Percentiles rank a stretch among this genome's conserved stretches.
Evolutionary conservation across 192 early-diverging fungal species (phyloP).

Genomic region (Martensiomyces pterosporus): DNA sequence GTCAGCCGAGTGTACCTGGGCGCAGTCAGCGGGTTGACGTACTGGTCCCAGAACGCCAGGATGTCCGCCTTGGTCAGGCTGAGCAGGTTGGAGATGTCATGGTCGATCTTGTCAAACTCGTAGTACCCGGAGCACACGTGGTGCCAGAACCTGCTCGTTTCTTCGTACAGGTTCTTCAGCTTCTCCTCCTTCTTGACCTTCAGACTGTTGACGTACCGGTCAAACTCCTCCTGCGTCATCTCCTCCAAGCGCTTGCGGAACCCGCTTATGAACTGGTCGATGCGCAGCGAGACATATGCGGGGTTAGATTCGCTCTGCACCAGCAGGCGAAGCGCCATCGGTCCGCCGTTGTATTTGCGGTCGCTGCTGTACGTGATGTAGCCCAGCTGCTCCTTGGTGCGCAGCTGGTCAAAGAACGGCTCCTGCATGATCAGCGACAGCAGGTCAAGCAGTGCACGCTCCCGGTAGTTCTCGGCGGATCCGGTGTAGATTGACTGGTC

Average conservation of each 20-base stretch:
- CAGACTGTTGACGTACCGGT: slow-evolving; percentile 62
- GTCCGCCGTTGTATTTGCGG: slow-evolving; percentile 66
- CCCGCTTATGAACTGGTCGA: slow-evolving; percentile 70
- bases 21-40: slow-evolving; percentile 25
- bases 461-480: slow-evolving; percentile 55
- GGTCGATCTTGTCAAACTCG: slow-evolving; percentile 68
- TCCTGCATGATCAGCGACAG: slow-evolving; percentile 81
- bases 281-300: slow-evolving; percentile 71
- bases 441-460: slow-evolving; percentile 67
- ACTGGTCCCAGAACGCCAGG: slow-evolving; percentile 38
- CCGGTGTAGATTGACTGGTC: slow-evolving; percentile 84
- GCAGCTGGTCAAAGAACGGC: slow-evolving; percentile 88
- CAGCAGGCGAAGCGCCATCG: slow-evolving; percentile 73
- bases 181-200: slow-evolving; percentile 64
- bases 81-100: slow-evolving; percentile 16
- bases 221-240: slow-evolving; percentile 64
- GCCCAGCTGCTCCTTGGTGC: slow-evolving; percentile 87
- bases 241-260: slow-evolving; percentile 54
- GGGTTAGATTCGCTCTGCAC: slow-evolving; percentile 87
- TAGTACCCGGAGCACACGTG: slow-evolving; percentile 68
- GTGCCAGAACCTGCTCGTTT: slow-evolving; percentile 61
- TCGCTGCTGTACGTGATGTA: slow-evolving; percentile 59
- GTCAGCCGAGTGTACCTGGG: slow-evolving; percentile 12
- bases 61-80: slow-evolving; percentile 19
- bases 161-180: slow-evolving; percentile 72